These are phyloP conservation scores for Inosperma sp. DNA, from an alignment of 768 basidiomycete genomes.

Conservation along the genomic window DNA sequence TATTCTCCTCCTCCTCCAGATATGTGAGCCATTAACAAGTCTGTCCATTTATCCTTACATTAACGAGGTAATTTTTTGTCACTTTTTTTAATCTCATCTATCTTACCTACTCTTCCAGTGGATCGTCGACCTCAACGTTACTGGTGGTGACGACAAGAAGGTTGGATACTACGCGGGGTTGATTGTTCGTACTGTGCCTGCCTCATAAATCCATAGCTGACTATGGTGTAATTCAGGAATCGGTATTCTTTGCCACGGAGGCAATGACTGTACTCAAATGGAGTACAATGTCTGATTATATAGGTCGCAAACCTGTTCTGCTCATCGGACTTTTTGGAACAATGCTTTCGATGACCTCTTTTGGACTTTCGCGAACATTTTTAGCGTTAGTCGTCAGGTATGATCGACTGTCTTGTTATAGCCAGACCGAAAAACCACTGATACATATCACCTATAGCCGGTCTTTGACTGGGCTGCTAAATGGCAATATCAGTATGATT, in stretches of 20 bases:
- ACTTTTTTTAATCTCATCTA: too few relatives aligned
- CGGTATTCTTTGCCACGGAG: slow-evolving; percentile 56
- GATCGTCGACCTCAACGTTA: slow-evolving; percentile 57
- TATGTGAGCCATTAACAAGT: too few relatives aligned
- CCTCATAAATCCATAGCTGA: too few relatives aligned
- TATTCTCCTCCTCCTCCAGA: too few relatives aligned
- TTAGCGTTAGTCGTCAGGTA: slow-evolving; percentile 54
- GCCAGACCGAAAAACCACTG: background rate
- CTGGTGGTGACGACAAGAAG: slow-evolving; percentile 59
- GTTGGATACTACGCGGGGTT: slow-evolving; percentile 58
- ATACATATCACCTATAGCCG: slow-evolving; percentile 39
- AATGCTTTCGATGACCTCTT: slow-evolving; percentile 49
- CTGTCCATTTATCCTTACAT: too few relatives aligned
- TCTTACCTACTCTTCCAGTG: slow-evolving; percentile 47
- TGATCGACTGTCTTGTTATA: slow-evolving; percentile 2
- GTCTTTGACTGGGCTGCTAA: slow-evolving; percentile 63
- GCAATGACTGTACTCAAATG: slow-evolving; percentile 57
- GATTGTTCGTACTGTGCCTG: slow-evolving; percentile 40
- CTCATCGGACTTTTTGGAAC: slow-evolving; percentile 51
- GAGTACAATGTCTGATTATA: slow-evolving; percentile 56
- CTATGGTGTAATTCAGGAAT: too few relatives aligned
- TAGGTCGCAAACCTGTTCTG: slow-evolving; percentile 61
- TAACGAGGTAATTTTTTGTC: too few relatives aligned
- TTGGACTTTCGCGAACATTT: slow-evolving; percentile 59
- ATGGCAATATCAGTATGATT: slow-evolving; percentile 57